These are phyloP conservation scores for Cicer chorassanicum DNA, from an alignment of 306 rosid genomes.

Conservation along the genomic window DNA sequence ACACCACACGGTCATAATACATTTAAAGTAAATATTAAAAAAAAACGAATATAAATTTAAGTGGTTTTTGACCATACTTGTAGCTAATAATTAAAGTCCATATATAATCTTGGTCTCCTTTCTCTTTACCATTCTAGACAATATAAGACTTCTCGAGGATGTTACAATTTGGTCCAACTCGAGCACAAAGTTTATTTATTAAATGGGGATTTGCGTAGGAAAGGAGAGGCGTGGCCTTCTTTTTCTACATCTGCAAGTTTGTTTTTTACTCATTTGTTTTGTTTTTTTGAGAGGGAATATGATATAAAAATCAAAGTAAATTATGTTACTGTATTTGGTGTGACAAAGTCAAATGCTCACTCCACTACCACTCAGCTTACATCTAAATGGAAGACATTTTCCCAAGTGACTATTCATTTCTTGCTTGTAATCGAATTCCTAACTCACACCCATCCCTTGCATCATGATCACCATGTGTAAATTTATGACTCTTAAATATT, in stretches of 20 bases:
- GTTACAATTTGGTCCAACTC: too few species aligned
- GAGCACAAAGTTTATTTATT: background rate
- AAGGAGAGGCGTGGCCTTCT: conserved; percentile 30
- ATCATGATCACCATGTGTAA: conserved; percentile 49
- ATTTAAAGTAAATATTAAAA: too few species aligned
- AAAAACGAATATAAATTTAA: too few species aligned
- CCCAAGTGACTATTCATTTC: conserved; percentile 51
- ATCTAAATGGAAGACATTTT: conserved; percentile 60
- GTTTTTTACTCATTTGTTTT: background rate
- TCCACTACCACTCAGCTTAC: conserved; percentile 58
- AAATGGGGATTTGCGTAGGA: conserved; percentile 2
- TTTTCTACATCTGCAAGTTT: background rate
- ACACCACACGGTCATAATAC: too few species aligned
- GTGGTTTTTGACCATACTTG: too few species aligned
- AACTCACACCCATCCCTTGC: conserved; percentile 47
- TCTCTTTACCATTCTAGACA: too few species aligned
- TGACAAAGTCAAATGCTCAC: conserved; percentile 63
- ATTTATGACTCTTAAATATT: conserved; percentile 43
- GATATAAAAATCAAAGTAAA: conserved; percentile 26
- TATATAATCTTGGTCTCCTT: too few species aligned
- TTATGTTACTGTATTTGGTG: conserved; percentile 55
- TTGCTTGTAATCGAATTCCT: conserved; percentile 51
- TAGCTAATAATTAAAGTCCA: too few species aligned
- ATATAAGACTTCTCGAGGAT: too few species aligned
- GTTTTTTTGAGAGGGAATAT: background rate